Percentiles rank a stretch among this genome's conserved stretches.
phyloP scores from a whole-genome alignment of 176 grass and related monocot species.

The Neostapfia colusana region DNA sequence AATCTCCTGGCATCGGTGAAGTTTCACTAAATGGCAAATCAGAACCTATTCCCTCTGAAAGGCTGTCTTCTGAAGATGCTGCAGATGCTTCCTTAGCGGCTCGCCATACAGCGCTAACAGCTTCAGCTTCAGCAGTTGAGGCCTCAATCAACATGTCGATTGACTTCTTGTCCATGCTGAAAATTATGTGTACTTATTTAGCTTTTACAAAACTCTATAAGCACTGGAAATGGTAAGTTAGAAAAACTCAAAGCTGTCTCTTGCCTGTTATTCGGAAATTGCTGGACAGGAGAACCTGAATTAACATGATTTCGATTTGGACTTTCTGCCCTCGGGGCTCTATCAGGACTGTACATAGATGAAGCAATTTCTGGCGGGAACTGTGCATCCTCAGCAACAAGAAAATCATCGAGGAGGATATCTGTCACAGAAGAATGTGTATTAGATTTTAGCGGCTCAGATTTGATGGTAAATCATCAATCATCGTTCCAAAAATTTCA shows the following conservation, averaged over 20 bases:
- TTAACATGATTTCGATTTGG: slow-evolving; percentile 44
- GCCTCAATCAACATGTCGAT: slow-evolving; percentile 92
- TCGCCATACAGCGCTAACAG: slow-evolving; percentile 91
- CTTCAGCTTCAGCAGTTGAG: slow-evolving; percentile 95
- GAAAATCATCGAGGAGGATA: slow-evolving; percentile 84
- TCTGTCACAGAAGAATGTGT: slow-evolving; percentile 54
- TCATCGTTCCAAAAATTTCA: slow-evolving; percentile 6
- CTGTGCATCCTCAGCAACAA: slow-evolving; percentile 91
- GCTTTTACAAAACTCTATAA: slow-evolving; percentile 26
- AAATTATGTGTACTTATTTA: slow-evolving; percentile 34
- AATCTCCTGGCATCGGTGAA: slow-evolving; percentile 58
- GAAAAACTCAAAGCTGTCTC: slow-evolving; percentile 51
- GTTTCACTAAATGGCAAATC: slow-evolving; percentile 70
- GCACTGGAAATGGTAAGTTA: slow-evolving; percentile 29
- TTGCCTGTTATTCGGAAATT: slow-evolving; percentile 59
- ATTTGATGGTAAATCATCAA: slow-evolving; percentile 32
- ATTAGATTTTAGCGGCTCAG: slow-evolving; percentile 28
- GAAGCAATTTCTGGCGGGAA: slow-evolving; percentile 69
- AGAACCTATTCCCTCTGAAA: slow-evolving; percentile 83
- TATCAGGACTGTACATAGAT: slow-evolving; percentile 60
- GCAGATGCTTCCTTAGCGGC: slow-evolving; percentile 85
- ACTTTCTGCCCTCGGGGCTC: slow-evolving; percentile 48
- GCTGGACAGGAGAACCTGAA: slow-evolving; percentile 58
- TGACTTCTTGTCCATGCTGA: slow-evolving; percentile 75
- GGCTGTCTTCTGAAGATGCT: slow-evolving; percentile 78